Evolutionary conservation across 2,329 filamentous ascomycete genomes (phyloP).

Genomic region (Scytalidium lignicola): DNA sequence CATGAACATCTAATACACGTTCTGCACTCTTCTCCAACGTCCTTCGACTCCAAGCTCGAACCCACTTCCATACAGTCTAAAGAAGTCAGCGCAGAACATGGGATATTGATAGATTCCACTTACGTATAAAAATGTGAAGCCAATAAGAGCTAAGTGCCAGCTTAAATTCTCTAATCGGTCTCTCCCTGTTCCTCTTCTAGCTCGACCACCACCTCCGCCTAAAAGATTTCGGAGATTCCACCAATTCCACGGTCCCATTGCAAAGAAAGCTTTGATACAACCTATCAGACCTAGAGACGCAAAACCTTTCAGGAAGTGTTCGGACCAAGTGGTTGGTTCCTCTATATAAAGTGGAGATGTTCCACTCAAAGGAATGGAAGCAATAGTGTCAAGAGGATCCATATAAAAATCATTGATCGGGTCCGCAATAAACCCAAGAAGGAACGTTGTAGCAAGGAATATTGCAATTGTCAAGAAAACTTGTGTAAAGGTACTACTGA

Average conservation of each 20-base stretch:
- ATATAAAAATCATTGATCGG: slow-evolving; percentile 86
- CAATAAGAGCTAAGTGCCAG: slow-evolving; percentile 73
- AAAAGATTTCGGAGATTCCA: slow-evolving; percentile 63
- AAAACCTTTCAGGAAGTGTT: slow-evolving; percentile 85
- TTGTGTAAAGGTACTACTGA: slow-evolving; percentile 63
- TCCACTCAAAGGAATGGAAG: slow-evolving; percentile 38
- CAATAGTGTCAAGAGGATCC: slow-evolving; percentile 63
- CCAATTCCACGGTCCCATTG: slow-evolving; percentile 71
- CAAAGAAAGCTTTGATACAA: slow-evolving; percentile 73
- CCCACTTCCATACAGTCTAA: slow-evolving; percentile 75
- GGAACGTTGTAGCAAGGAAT: slow-evolving; percentile 67
- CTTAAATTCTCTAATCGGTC: slow-evolving; percentile 75
- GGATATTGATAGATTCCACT: slow-evolving; percentile 30
- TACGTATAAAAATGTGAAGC: slow-evolving; percentile 72
- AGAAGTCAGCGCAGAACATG: slow-evolving; percentile 13
- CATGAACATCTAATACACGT: slow-evolving; percentile 75
- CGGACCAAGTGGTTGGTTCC: slow-evolving; percentile 60
- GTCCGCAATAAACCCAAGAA: slow-evolving; percentile 87
- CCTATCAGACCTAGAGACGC: slow-evolving; percentile 86
- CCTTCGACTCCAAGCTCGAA: slow-evolving; percentile 66
- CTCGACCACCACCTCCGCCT: slow-evolving; percentile 44
- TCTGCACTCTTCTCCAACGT: slow-evolving; percentile 75
- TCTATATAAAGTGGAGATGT: slow-evolving; percentile 30
- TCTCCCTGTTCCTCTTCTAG: slow-evolving; percentile 58
- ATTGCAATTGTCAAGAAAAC: slow-evolving; percentile 66